phyloP scores from a whole-genome alignment of 306 rosid genomes.

The Sphenostylis stenocarpa region DNA sequence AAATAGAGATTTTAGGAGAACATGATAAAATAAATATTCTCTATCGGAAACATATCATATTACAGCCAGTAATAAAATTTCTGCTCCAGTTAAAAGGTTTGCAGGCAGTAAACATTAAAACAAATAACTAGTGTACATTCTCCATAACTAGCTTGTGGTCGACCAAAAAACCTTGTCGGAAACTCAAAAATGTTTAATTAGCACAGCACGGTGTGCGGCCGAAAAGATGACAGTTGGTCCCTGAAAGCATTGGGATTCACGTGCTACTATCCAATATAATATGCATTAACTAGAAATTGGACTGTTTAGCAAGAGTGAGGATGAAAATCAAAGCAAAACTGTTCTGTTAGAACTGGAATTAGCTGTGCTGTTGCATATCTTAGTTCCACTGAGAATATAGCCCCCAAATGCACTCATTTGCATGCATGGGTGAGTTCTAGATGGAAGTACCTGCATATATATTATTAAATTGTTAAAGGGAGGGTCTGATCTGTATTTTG shows the following conservation, averaged over 20 bases:
- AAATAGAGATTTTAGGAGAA: not conserved
- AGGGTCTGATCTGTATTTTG: not conserved
- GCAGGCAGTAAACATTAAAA: not conserved
- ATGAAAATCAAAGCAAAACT: slow-evolving; percentile 27
- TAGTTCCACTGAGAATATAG: slow-evolving; percentile 89
- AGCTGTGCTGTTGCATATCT: slow-evolving; percentile 52
- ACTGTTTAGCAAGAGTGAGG: slow-evolving; percentile 77
- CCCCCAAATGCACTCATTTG: slow-evolving; percentile 95
- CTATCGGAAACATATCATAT: slow-evolving; percentile 13
- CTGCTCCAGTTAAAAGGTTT: not conserved
- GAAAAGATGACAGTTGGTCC: slow-evolving; percentile 47
- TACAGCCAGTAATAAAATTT: slow-evolving; percentile 3
- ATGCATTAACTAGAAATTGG: slow-evolving; percentile 72
- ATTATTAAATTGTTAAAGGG: slow-evolving; percentile 6
- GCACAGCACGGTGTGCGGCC: slow-evolving; percentile 63
- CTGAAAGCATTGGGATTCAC: slow-evolving; percentile 52
- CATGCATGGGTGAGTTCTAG: slow-evolving; percentile 92
- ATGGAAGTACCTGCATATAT: slow-evolving; percentile 81
- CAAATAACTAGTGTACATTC: slow-evolving; percentile 19
- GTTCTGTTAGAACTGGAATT: slow-evolving; percentile 6
- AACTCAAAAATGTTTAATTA: slow-evolving; percentile 53
- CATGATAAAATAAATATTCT: not conserved
- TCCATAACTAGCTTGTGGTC: not conserved
- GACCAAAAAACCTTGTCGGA: slow-evolving; percentile 56
- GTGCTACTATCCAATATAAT: slow-evolving; percentile 63